Base-by-base conservation (phyloP, 345 rosid species). In the Iberis pinnata region DNA sequence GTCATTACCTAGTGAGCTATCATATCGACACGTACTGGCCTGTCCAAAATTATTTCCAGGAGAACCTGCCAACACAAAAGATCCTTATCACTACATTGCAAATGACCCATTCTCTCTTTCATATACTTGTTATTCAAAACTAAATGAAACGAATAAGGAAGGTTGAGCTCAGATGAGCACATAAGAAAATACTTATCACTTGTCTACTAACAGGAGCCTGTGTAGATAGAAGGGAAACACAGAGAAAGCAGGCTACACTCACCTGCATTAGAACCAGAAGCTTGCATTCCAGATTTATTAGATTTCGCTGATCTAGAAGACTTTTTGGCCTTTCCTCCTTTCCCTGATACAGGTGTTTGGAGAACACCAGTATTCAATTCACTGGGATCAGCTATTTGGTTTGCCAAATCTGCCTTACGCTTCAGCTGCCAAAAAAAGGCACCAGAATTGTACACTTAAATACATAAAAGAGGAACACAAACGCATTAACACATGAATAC, bases 291-390 rank as follows among this genome's bases (percentile, higher is more conserved):
- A 58, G 71, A 55, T 81, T 76, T 81, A 63, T 61, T 81, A 66
- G 68, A 71, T 75, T 80, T 88, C 6, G 56, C 48, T 19, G 69
- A 65, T 75, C 93, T 92, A 36, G 90, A 76, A 29, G 76, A 53
- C 48, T 83, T 88, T 10, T 74, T 75, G 56, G 75, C 73, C 74
- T 85, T 92, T 38, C 80, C 86, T 16, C 80, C 86, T 63, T 85
- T 88, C 25, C 81, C 84, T 43, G 93, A 70, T 45, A 72, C 73
- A 38, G 96, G 88, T 56, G 90, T 92, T 73, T 77, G 95, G 40
- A 78, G 67, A 58, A 76, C 70, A 65, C 70, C 71, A 5, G 74
- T 46, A 43, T 64, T 63, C 76, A 77, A 69, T 55, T 78, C 93
- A 43, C 60, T 65, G 14, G 80, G 66, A 62, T 77, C 95, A 24